Conservation (phyloP, 805 yeast genomes). For the Pichia cephalocereana region DNA sequence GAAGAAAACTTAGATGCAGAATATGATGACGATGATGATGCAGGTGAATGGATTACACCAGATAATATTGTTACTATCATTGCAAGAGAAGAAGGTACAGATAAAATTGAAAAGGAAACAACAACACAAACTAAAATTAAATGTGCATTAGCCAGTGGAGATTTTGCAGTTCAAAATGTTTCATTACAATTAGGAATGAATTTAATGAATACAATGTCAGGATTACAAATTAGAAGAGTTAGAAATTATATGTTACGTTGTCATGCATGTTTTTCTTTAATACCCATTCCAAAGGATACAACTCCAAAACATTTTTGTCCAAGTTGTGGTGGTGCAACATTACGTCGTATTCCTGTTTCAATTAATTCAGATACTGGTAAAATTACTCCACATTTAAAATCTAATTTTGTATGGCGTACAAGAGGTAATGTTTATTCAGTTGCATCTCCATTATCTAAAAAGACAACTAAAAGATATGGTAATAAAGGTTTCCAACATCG, state of each 20-base stretch:
- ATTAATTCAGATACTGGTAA: conserved; percentile 72
- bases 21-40: conserved; percentile 68
- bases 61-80: conserved; percentile 69
- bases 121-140: conserved; percentile 30
- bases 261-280: conserved; percentile 87
- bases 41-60: conserved; percentile 86
- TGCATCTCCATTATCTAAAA: conserved; percentile 82
- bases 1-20: conserved; percentile 22
- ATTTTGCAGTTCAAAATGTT: conserved; percentile 96
- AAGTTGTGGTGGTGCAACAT: conserved; percentile 88
- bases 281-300: conserved; percentile 71
- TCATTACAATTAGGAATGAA: conserved; percentile 84
- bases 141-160: conserved; percentile 88
- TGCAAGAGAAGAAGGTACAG: conserved; percentile 53
- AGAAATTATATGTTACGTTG: conserved; percentile 93
- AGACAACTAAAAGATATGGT: conserved; percentile 61
- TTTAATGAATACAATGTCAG: conserved; percentile 75
- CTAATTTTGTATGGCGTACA: conserved; percentile 88
- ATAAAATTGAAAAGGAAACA: conserved; percentile 32
- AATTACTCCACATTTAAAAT: conserved; percentile 78
- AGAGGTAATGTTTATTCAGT: conserved; percentile 77
- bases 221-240: conserved; percentile 74
- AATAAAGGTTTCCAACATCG: conserved; percentile 73
- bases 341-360: conserved; percentile 84
- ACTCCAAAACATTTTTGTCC: conserved; percentile 85